Percentiles rank a stretch among this genome's conserved stretches.
Evolutionary conservation across 2,329 filamentous ascomycete species (phyloP).

Genomic region (Emergomyces orientalis): DNA sequence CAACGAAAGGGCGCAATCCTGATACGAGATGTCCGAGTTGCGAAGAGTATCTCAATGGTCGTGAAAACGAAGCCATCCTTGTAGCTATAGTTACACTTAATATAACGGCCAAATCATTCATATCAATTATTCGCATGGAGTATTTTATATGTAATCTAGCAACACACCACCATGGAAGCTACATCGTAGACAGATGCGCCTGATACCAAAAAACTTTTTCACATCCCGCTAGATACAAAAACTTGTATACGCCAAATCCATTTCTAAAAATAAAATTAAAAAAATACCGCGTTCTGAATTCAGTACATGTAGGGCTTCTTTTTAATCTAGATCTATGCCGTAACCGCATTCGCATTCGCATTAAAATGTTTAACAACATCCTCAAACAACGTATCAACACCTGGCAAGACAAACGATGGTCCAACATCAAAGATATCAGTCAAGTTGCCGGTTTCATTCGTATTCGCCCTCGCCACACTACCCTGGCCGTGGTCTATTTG

Average conservation of each 20-base stretch:
- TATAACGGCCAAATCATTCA: too few relatives aligned
- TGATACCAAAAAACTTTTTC: not conserved
- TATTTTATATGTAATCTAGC: not conserved
- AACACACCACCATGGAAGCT: not conserved
- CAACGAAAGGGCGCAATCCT: not conserved
- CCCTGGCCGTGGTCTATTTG: constrained; percentile 7
- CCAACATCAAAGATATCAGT: constrained; percentile 31
- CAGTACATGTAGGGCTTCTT: not conserved
- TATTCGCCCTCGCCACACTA: constrained; percentile 1
- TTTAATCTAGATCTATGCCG: constrained; percentile 2
- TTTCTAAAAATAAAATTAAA: not conserved
- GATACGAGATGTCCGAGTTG: not conserved
- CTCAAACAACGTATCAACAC: constrained; percentile 30
- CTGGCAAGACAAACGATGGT: constrained; percentile 32
- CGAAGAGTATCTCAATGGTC: too few relatives aligned
- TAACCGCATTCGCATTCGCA: constrained; percentile 9
- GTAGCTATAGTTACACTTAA: too few relatives aligned
- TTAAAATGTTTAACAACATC: constrained; percentile 30
- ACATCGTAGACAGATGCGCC: not conserved
- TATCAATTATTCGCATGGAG: not conserved
- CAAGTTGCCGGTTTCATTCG: constrained; percentile 15
- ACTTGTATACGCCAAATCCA: not conserved
- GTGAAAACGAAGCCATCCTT: too few relatives aligned
- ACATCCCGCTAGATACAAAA: not conserved
- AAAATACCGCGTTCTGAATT: not conserved